These are phyloP conservation scores for Pseudogymnoascus sp. DNA, from an alignment of 2,329 filamentous ascomycete genomes.

Conservation along the genomic window DNA sequence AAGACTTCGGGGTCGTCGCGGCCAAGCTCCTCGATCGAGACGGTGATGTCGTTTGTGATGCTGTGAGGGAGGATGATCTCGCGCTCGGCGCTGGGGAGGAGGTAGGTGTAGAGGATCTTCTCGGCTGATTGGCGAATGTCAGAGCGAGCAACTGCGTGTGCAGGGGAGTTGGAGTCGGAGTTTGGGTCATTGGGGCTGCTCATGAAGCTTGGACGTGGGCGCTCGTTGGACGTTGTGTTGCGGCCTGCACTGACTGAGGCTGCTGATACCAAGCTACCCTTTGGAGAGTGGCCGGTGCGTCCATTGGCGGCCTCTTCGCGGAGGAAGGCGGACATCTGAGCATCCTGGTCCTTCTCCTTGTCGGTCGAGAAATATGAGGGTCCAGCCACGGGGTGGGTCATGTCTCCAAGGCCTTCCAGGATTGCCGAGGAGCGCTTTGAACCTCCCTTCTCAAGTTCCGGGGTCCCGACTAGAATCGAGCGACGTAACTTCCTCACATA, in stretches of 20 bases:
- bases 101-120: conserved; percentile 97
- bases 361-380: conserved; percentile 57
- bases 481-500: conserved; percentile 92
- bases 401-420: conserved; percentile 65
- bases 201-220: conserved; percentile 45
- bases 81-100: conserved; percentile 89
- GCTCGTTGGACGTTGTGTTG: conserved; percentile 42
- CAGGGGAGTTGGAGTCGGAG: conserved; percentile 74
- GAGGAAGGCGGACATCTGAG: conserved; percentile 84
- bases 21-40: conserved; percentile 80
- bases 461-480: conserved; percentile 87
- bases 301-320: conserved; percentile 55
- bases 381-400: conserved; percentile 50
- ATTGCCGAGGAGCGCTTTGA: conserved; percentile 81
- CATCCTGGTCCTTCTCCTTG: conserved; percentile 73
- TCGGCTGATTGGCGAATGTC: conserved; percentile 91
- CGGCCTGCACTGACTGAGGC: conserved; percentile 27
- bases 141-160: conserved; percentile 74
- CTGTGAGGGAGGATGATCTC: conserved; percentile 88
- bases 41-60: conserved; percentile 79
- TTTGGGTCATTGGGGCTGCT: conserved; percentile 55
- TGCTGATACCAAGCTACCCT: conserved; percentile 30
- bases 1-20: conserved; percentile 96
- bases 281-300: conserved; percentile 47
- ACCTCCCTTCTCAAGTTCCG: conserved; percentile 72